phyloP scores from a whole-genome alignment of 2,329 filamentous ascomycete genomes.

The Torrubiella hemipterigena region DNA sequence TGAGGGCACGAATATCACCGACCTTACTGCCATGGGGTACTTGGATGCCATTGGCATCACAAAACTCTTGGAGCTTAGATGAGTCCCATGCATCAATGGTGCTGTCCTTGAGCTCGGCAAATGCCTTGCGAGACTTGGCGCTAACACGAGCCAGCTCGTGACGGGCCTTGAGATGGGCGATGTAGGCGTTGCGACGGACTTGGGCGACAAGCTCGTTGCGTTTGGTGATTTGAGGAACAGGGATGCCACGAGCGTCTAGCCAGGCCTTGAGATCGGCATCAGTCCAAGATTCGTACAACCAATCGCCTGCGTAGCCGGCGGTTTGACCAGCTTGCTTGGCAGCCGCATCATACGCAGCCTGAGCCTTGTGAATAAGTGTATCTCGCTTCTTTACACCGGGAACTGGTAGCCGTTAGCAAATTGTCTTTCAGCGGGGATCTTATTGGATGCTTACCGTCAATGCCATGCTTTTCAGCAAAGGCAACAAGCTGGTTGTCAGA shows the following conservation, averaged over 20 bases:
- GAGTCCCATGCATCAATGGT: constrained; percentile 88
- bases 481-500: constrained; percentile 86
- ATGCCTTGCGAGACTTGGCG: constrained; percentile 55
- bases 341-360: constrained; percentile 67
- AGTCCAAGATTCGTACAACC: constrained; percentile 85
- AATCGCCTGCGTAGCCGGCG: constrained; percentile 80
- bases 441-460: constrained; percentile 44
- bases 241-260: constrained; percentile 80
- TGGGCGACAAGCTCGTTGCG: constrained; percentile 82
- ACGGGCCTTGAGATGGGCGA: constrained; percentile 59
- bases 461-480: constrained; percentile 79
- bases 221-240: constrained; percentile 69
- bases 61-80: constrained; percentile 78
- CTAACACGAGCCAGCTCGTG: constrained; percentile 48
- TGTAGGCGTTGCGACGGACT: constrained; percentile 80
- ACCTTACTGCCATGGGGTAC: constrained; percentile 85
- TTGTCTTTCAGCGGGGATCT: neutral
- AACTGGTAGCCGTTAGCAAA: neutral
- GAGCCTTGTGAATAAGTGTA: constrained; percentile 62
- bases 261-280: constrained; percentile 90
- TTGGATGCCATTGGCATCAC: constrained; percentile 74
- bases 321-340: constrained; percentile 69
- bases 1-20: constrained; percentile 81
- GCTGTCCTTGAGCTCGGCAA: constrained; percentile 66
- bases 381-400: constrained; percentile 83